phyloP scores from a whole-genome alignment of 176 grass and related monocot species.

The Avena eriantha region DNA sequence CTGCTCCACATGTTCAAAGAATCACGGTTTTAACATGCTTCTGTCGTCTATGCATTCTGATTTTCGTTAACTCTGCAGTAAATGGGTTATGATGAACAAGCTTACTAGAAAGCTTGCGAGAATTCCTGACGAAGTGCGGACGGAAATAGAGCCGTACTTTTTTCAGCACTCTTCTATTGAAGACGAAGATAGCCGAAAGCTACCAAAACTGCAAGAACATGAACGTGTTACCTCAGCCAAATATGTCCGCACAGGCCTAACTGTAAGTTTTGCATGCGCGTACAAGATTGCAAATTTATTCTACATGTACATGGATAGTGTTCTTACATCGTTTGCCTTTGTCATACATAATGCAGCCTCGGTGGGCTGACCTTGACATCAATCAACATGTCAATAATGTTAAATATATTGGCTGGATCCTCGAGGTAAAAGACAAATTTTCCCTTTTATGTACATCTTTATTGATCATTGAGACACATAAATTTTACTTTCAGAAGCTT shows the following conservation, averaged over 20 bases:
- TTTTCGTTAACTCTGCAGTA: conserved; percentile 49
- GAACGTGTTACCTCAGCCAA: conserved; percentile 51
- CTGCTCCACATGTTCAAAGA: not conserved
- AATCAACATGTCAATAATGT: conserved; percentile 92
- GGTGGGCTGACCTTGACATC: conserved; percentile 25
- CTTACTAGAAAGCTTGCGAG: conserved; percentile 84
- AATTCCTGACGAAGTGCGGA: conserved; percentile 90
- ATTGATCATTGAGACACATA: not conserved
- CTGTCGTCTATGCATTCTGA: conserved; percentile 33
- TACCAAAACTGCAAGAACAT: conserved; percentile 71
- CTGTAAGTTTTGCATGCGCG: conserved; percentile 61
- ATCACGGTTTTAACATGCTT: not conserved
- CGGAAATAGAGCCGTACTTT: conserved; percentile 90
- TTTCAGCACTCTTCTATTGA: conserved; percentile 62
- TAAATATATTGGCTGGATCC: conserved; percentile 90
- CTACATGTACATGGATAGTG: not conserved
- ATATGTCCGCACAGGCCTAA: conserved; percentile 81
- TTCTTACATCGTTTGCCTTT: no score
- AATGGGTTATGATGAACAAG: conserved; percentile 99
- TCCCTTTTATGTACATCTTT: conserved; percentile 17
- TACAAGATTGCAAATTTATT: conserved; percentile 36
- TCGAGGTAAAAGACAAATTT: conserved; percentile 62
- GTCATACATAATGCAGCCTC: no score
- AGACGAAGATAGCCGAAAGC: conserved; percentile 79
- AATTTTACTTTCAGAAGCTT: not conserved